Evolutionary conservation across 1,284 basidiomycete genomes (phyloP), one percentile per base, ranked within the genome.

Genomic region (Puccinia novopanici): DNA sequence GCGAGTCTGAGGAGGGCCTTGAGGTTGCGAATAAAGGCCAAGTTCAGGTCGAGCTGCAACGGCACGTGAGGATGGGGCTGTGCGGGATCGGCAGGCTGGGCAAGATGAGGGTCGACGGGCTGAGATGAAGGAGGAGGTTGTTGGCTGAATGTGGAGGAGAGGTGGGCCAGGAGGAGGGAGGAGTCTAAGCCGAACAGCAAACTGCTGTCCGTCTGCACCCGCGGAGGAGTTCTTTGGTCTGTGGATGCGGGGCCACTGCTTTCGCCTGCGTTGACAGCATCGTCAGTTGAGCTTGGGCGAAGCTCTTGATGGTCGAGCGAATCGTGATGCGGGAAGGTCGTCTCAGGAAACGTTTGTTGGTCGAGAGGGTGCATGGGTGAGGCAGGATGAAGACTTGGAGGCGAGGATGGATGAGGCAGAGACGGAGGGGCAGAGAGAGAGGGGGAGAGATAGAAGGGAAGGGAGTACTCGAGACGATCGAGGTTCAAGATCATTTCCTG

Each of bases 361-460:
- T 24, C 3, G 24, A 27, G 24, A 30, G 57, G 4, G 27, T 3
- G 27, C 3, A 12, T 8, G 15, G n/a, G 34, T 30, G 27, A 30
- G 27, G 8, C 9, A 13, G 24, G 57, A 59, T 45, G 6, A 45
- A 45, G 42, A 45, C 15, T 45, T 45, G 42, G 12, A 30, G 27
- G 4, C 4, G 57, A 4, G 9, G 57, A 59, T 9, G 24, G 4
- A 30, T n/a, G 9, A n/a, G 15, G 57, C 27, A 27, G 27, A 27
- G 17, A 27, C 9, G 57, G 27, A 59, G 57, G 27, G 17, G 15
- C 27, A 8, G 27, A 13, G 3, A 27, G 34, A 15, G 57, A 59
- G 57, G 57, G 34, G 9, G 54, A 55, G 57, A 77, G 50, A 70
- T 77, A 77, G 40, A 77, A 77, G 15, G 75, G 75, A 34, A 77